Base-by-base conservation (phyloP, 2,329 filamentous ascomycete species). In the Coleophoma crateriformis region DNA sequence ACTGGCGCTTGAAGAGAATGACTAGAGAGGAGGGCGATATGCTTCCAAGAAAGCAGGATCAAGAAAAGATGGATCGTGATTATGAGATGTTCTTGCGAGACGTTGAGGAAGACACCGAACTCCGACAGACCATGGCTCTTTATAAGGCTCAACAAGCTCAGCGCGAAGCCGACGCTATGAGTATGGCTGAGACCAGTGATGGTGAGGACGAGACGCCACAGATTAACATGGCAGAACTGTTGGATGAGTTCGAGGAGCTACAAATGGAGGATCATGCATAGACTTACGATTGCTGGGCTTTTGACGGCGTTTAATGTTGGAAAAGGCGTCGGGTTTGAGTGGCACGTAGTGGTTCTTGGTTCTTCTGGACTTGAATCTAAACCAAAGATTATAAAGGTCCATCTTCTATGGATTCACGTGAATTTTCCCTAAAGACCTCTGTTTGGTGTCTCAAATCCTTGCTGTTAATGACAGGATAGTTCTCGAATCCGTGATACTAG, bases 51-150 rank as follows among this genome's bases (percentile, higher is more conserved):
- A 90, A 96, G 72, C 77, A 89, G 52, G 91, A 97, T 65, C 87
- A 92, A 65, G 88, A 91, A 52, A 83, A 84, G 55, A 83, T 95
- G 74, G 91, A 97, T 65, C 81, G 85, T 57, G 94, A 99, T 70
- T 99, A 95, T 71, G 94, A 99, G 74, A 82, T 91, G 81, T 99
- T 99, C 82, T 73, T 99, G 75, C 85, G 87, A 42, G 94, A 99
- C 68, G 89, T 99, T 11, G 95, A 99, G 71, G 91, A 97, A 66
- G 94, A 99, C 67, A 79, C 87, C 47, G 94, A 99, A 64, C 76
- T 96, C 58, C 79, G 94, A 49, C 80, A 84, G 40, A 90, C 90
- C 1, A 74, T 99, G 65, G 88, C 89, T 42, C 68, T 99, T 61
- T 99, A 96, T 74, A 96, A 92, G 73, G 78, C 48, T 33, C 67